A percentile compares a stretch with the other conserved stretches of the same genome.
These are phyloP conservation scores for Paecilomyces formosus DNA, from an alignment of 2,329 filamentous ascomycete genomes.

Conservation along the genomic window DNA sequence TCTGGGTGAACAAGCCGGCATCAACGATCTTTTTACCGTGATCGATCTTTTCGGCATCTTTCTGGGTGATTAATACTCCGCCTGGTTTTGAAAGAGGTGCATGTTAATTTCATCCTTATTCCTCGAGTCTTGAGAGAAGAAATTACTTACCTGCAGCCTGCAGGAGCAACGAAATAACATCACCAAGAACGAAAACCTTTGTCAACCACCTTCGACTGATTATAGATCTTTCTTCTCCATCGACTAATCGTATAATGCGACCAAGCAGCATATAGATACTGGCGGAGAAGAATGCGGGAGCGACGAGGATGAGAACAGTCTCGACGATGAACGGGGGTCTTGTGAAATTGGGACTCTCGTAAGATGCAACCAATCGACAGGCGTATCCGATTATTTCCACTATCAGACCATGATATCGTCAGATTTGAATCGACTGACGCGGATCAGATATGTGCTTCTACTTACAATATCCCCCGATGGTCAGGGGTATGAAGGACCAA, in stretches of 20 bases:
- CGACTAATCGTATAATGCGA: constrained; percentile 33
- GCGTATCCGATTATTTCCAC: constrained; percentile 46
- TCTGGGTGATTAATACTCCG: neutral
- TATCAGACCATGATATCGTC: constrained; percentile 8
- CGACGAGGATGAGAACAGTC: constrained; percentile 37
- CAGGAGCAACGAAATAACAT: constrained; percentile 40
- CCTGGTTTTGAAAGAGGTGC: neutral
- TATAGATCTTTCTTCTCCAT: constrained; percentile 34
- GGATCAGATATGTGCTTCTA: neutral
- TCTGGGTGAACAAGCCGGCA: constrained; percentile 48
- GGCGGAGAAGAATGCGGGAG: constrained; percentile 41
- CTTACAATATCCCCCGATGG: constrained; percentile 4
- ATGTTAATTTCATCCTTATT: neutral
- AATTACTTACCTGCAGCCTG: constrained; percentile 19
- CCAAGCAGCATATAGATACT: constrained; percentile 42
- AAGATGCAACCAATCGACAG: constrained; percentile 35
- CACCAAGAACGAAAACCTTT: constrained; percentile 39
- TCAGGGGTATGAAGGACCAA: constrained; percentile 34
- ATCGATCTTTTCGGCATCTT: neutral
- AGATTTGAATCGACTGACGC: too few species aligned
- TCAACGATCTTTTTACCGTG: constrained; percentile 38
- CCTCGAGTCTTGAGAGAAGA: neutral
- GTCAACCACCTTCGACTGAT: constrained; percentile 39
- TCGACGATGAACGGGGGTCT: constrained; percentile 37
- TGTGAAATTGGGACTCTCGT: constrained; percentile 35